A percentile compares a stretch with the other conserved stretches of the same genome.
Evolutionary conservation across 2,329 filamentous ascomycete genomes (phyloP).

Genomic region (Ceratocystis harringtonii): DNA sequence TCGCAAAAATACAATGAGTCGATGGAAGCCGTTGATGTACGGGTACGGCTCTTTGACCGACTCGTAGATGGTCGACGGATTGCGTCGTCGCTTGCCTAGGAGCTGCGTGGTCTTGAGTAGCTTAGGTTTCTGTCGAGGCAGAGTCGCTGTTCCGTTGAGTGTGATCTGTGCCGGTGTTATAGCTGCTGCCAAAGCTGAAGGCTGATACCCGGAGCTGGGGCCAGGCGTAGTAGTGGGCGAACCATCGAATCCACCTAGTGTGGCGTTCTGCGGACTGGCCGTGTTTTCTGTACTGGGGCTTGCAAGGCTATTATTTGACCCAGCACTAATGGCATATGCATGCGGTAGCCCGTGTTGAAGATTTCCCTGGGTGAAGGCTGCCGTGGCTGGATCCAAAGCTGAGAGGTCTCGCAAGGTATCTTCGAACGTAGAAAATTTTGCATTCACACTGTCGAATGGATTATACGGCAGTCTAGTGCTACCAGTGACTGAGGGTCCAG

Average conservation of each 20-base stretch:
- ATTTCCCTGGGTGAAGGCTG: constrained; percentile 40
- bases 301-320: constrained; percentile 41
- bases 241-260: constrained; percentile 34
- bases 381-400: constrained; percentile 34
- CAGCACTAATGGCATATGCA: constrained; percentile 49
- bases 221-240: constrained; percentile 25
- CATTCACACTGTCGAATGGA: constrained; percentile 4
- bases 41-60: constrained; percentile 82
- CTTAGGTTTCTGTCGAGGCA: constrained; percentile 31
- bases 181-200: constrained; percentile 24
- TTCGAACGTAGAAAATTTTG: constrained; percentile 31
- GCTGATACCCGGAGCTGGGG: constrained; percentile 7
- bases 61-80: constrained; percentile 77
- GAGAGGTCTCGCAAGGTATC: constrained; percentile 39
- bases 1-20: constrained; percentile 65
- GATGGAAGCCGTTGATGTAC: constrained; percentile 82
- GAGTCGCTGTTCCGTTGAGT: constrained; percentile 20
- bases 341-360: constrained; percentile 48
- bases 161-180: constrained; percentile 17
- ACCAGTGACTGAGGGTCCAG: not conserved
- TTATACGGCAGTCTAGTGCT: not conserved
- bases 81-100: constrained; percentile 45
- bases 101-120: constrained; percentile 23
- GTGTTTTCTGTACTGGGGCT: constrained; percentile 51
- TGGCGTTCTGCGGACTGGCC: constrained; percentile 41